Base-by-base conservation (phyloP, 805 yeast species). In the Tetrapisispora nanseiensis region DNA sequence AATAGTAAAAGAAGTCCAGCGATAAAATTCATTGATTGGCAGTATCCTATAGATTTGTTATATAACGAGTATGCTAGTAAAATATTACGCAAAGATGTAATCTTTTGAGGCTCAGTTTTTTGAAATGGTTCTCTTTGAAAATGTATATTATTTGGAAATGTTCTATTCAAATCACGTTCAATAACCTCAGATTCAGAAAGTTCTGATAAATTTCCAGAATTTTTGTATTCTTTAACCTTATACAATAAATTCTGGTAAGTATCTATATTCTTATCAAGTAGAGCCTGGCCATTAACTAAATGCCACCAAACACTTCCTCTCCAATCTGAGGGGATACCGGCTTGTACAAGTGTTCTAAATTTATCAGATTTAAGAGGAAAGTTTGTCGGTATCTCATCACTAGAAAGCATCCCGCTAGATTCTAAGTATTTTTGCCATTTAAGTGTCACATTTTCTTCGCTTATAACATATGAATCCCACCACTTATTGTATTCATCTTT, bases 301-400 rank as follows among this genome's bases (percentile, higher is more conserved):
- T 78, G 78, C 71, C 92, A 90, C 98, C 98, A 90, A 0, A 96
- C 96, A 50, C 76, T 76, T 1, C 97, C 98, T 51, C 98, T 69
- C 97, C 96, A 90, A 58, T 86, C 96, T 0, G 95, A 86, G 0
- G 98, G 97, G 9, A 90, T 81, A 8, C 98, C 98, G 57, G 84
- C 82, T 42, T 97, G 72, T 11, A 90, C 76, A 52, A 84, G 79
- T 46, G 90, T 72, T 53, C 82, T 80, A 47, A 86, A 69, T 51
- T 82, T 85, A 41, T 81, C 89, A 2, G 87, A 80, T 46, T 74
- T 74, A 1, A 92, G 77, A 0, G 95, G 95, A 50, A 82, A 85
- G 46, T 86, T 62, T 1, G 68, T 63, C 1, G 94, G 94, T 4
- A 61, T 63, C 24, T 71, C 77, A 38, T 69, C 63, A 7, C 65